phyloP scores from a whole-genome alignment of 2,329 filamentous ascomycete species.

The Aspergillus ruber region DNA sequence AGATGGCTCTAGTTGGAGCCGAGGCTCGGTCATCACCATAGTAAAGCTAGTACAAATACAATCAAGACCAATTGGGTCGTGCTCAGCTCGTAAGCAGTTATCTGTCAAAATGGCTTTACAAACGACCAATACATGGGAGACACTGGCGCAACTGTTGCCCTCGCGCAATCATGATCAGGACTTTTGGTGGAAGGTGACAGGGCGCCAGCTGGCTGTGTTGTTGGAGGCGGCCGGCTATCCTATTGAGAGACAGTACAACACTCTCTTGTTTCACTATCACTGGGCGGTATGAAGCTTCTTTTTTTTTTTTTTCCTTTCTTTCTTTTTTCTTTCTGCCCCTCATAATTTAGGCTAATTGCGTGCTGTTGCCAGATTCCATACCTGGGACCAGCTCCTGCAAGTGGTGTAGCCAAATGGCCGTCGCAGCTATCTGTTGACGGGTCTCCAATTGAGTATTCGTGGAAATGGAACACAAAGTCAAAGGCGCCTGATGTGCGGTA shows the following conservation, averaged over 20 bases:
- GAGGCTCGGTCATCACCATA: too few relatives aligned
- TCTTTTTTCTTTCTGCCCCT: too few relatives aligned
- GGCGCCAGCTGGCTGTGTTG: slow-evolving; percentile 8
- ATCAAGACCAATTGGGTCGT: too few relatives aligned
- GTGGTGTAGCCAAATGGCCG: background rate
- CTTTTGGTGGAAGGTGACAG: slow-evolving; percentile 12
- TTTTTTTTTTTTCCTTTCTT: background rate
- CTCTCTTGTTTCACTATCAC: slow-evolving; percentile 13
- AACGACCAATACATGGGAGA: too few relatives aligned
- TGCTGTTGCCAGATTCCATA: background rate
- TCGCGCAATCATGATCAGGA: background rate
- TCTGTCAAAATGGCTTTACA: too few relatives aligned
- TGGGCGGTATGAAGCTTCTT: slow-evolving; percentile 4
- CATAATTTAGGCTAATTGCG: background rate
- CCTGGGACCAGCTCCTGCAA: background rate
- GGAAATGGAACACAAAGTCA: slow-evolving; percentile 12
- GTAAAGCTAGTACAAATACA: too few relatives aligned
- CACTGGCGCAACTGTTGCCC: too few relatives aligned
- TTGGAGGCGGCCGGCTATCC: slow-evolving; percentile 10
- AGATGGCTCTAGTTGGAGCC: too few relatives aligned
- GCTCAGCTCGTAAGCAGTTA: too few relatives aligned
- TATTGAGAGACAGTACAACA: slow-evolving; percentile 10
- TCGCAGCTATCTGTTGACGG: slow-evolving; percentile 7
- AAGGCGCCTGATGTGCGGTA: slow-evolving; percentile 12
- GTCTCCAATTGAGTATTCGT: slow-evolving; percentile 12